phyloP scores from a whole-genome alignment of 1,284 basidiomycete species.

The Cerioporus squamosus region DNA sequence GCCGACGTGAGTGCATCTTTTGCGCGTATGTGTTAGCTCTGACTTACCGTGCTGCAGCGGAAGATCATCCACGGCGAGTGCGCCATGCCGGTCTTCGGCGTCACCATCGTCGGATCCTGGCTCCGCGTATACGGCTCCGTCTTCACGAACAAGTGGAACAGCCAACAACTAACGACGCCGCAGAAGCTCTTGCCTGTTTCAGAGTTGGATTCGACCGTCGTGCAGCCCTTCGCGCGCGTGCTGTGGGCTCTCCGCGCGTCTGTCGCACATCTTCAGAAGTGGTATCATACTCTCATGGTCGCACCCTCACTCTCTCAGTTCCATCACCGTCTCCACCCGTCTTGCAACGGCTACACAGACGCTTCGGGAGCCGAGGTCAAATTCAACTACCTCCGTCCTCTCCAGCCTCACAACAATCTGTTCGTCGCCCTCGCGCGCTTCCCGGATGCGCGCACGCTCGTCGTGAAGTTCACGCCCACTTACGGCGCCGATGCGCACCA shows the following conservation, averaged over 20 bases:
- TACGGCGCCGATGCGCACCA: conserved; percentile 1
- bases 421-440: not conserved
- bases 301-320: too few relatives aligned
- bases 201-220: not conserved
- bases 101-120: not conserved
- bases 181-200: too few relatives aligned
- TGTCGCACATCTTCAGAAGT: not conserved
- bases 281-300: too few relatives aligned
- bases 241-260: not conserved
- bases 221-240: not conserved
- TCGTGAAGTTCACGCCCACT: conserved; percentile 6
- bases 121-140: not conserved
- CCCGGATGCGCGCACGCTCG: not conserved
- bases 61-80: too few relatives aligned
- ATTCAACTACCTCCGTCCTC: not conserved
- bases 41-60: too few relatives aligned
- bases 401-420: not conserved
- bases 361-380: not conserved
- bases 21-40: fast-evolving
- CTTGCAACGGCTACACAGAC: too few relatives aligned
- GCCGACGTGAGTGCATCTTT: too few relatives aligned
- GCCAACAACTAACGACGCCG: not conserved
- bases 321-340: too few relatives aligned
- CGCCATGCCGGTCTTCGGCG: not conserved
- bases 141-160: not conserved